Evolutionary conservation across 78 protist species (phyloP), one percentile per base, ranked within the genome.

Genomic region (Dictyostelium brefeldianum): DNA sequence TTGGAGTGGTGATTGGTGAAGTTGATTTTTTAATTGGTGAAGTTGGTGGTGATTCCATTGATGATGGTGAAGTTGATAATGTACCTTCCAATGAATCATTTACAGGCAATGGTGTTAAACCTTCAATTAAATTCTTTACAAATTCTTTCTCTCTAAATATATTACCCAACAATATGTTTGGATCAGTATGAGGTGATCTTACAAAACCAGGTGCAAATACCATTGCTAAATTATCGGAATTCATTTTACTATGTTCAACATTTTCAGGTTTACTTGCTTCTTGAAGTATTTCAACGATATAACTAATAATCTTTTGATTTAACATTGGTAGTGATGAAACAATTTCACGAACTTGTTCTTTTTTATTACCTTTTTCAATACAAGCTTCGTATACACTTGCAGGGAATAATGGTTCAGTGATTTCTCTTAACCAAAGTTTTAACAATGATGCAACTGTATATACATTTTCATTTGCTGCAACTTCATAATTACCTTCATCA

Each of bases 351-450:
- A 78, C 31, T 11, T 71, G 62, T 4, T 83, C 83, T 29, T 31
- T 79, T 43, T 80, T 62, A 46, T 17, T 78, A 22, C 27, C 20
- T 14, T n/a, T 22, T 15, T 20, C 51, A n/a, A 80, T 46, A 80
- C 87, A 80, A 25, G 46, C 62, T 12, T 80, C 87, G 25, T 80
- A 80, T 3, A 62, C 5, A 0, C 41, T 22, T 5, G 54, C 10
- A 36, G 87, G 78, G 36, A 87, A 75, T 29, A 87, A 27, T 5
- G 93, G 84, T 20, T 87, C 93, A 1, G 78, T 41, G 3, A 87
- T 17, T 1, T 87, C 93, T 41, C 93, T 77, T n/a, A 87, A 18
- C 93, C 93, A 87, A 4, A 59, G 31, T 57, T 87, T 87, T 5
- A 87, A 36, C 1, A 87, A 15, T 43, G 93, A 87, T 5, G 93